These are phyloP conservation scores for Chondrostereum purpureum DNA, from an alignment of 1,284 basidiomycete species.

Conservation along the genomic window DNA sequence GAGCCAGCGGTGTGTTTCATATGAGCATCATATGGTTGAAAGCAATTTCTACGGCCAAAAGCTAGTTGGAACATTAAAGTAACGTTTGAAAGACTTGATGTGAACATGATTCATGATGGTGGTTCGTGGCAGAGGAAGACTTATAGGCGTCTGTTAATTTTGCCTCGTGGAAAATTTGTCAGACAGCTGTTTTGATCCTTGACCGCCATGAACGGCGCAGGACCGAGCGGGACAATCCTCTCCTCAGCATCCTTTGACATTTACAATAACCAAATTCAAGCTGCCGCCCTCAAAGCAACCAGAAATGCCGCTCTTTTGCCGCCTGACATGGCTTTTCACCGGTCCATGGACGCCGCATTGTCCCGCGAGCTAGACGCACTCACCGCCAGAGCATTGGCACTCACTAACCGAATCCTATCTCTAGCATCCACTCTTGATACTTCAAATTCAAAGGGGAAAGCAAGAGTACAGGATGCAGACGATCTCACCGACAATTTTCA, in stretches of 20 bases:
- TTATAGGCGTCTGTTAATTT: not conserved
- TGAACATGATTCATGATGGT: too few species aligned
- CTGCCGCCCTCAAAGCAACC: constrained; percentile 52
- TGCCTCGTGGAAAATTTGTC: constrained; percentile 2
- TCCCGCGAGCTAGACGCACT: constrained; percentile 60
- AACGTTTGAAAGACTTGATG: too few species aligned
- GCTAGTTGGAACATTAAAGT: too few species aligned
- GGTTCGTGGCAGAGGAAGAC: not conserved
- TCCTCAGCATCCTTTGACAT: constrained; percentile 25
- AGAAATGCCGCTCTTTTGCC: constrained; percentile 54
- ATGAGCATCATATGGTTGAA: too few species aligned
- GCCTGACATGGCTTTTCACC: constrained; percentile 74
- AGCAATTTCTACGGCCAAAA: too few species aligned
- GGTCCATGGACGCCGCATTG: constrained; percentile 72
- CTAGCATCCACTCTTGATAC: constrained; percentile 40
- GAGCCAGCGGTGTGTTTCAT: too few species aligned
- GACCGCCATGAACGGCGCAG: not conserved
- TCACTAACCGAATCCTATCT: constrained; percentile 60
- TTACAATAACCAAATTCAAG: constrained; percentile 47
- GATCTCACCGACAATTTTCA: constrained; percentile 81
- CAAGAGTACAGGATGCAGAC: constrained; percentile 61
- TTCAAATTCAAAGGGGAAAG: constrained; percentile 39
- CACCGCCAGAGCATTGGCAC: constrained; percentile 49
- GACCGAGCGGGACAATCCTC: not conserved
- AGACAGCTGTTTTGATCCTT: constrained; percentile 1